Conservation (phyloP, 352 stramenopile genomes). For the Globisporangium perplexum region DNA sequence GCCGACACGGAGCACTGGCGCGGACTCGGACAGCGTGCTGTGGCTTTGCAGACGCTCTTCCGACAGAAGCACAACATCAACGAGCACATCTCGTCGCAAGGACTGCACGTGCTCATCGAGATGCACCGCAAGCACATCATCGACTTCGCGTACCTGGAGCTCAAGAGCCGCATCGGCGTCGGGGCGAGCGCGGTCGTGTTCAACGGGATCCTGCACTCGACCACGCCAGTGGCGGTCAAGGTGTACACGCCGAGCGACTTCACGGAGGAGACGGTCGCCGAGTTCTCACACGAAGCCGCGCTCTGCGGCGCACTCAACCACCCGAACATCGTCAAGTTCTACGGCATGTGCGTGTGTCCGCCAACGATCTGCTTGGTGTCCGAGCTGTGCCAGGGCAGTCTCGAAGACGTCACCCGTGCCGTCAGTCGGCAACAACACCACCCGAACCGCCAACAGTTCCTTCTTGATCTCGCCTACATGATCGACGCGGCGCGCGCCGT, state of each 20-base stretch:
- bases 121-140: conserved; percentile 66
- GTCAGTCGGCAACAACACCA: conserved; percentile 17
- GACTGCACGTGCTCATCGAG: conserved; percentile 54
- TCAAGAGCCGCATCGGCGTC: conserved; percentile 38
- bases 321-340: conserved; percentile 57
- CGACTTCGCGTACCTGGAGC: conserved; percentile 59
- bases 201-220: conserved; percentile 28
- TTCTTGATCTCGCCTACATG: conserved; percentile 36
- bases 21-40: conserved; percentile 42
- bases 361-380: conserved; percentile 60
- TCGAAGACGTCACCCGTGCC: conserved; percentile 51
- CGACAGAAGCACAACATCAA: conserved; percentile 18
- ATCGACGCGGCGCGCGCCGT: conserved; percentile 39
- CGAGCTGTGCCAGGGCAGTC: conserved; percentile 44
- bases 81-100: conserved; percentile 34
- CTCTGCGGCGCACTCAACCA: conserved; percentile 33
- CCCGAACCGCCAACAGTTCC: not conserved
- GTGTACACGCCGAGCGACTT: conserved; percentile 54
- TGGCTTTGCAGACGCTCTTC: conserved; percentile 21
- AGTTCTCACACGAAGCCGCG: conserved; percentile 21
- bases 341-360: conserved; percentile 56
- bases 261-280: conserved; percentile 42
- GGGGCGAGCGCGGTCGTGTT: conserved; percentile 51
- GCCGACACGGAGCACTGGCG: conserved; percentile 61
- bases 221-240: conserved; percentile 42